A percentile compares a stretch with the other conserved stretches of the same genome.
These are phyloP conservation scores for Cyphellophora attinorum DNA, from an alignment of 2,329 filamentous ascomycete species.

Conservation along the genomic window DNA sequence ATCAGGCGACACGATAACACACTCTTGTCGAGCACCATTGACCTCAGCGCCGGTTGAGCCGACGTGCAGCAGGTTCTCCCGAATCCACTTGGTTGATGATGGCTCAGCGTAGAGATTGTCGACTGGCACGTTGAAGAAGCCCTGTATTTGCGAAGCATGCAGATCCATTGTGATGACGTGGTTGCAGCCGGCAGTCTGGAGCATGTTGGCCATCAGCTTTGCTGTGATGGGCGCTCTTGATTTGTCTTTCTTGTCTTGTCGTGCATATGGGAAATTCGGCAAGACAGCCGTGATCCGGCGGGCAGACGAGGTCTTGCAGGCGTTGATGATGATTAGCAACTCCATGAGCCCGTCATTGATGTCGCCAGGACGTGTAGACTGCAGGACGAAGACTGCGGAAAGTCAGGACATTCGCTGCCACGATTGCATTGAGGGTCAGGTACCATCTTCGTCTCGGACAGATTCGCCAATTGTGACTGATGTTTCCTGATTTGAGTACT, in stretches of 20 bases:
- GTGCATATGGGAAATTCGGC: slow-evolving; percentile 91
- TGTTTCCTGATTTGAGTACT: slow-evolving; percentile 55
- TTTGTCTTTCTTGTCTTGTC: slow-evolving; percentile 97
- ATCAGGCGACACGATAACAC: slow-evolving; percentile 90
- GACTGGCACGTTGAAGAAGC: slow-evolving; percentile 81
- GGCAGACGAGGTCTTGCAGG: slow-evolving; percentile 76
- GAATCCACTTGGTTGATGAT: slow-evolving; percentile 82
- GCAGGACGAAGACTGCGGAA: slow-evolving; percentile 74
- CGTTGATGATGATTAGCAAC: slow-evolving; percentile 95
- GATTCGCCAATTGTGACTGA: slow-evolving; percentile 87
- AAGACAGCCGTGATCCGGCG: slow-evolving; percentile 91
- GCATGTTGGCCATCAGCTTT: slow-evolving; percentile 94
- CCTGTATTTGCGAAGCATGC: slow-evolving; percentile 87
- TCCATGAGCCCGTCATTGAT: slow-evolving; percentile 99
- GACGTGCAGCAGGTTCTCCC: slow-evolving; percentile 73
- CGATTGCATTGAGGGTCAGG: slow-evolving; percentile 9
- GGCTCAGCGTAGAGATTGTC: slow-evolving; percentile 89
- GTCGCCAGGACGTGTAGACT: slow-evolving; percentile 77
- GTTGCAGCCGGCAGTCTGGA: slow-evolving; percentile 87
- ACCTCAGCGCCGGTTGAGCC: slow-evolving; percentile 12
- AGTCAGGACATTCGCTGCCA: slow-evolving; percentile 4
- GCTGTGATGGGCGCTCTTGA: slow-evolving; percentile 93
- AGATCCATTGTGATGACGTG: slow-evolving; percentile 95
- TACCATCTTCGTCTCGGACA: slow-evolving; percentile 90
- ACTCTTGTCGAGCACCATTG: slow-evolving; percentile 26